Conservation (phyloP, 176 grass and related monocot species). For the Zoysia pacifica region DNA sequence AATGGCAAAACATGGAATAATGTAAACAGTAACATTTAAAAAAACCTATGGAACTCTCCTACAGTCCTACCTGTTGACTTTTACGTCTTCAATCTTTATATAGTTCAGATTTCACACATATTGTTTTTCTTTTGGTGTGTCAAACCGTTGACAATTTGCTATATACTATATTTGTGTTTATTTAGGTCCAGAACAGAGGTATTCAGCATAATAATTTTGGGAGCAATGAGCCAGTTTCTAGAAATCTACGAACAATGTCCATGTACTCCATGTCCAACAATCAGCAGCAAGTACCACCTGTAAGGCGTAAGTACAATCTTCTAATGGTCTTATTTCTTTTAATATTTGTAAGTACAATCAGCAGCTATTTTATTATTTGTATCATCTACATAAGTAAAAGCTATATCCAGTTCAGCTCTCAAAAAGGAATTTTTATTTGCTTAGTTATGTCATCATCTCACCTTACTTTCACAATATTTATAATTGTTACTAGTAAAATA, state of each 20-base stretch:
- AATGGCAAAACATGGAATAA: not conserved
- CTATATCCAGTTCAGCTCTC: not conserved
- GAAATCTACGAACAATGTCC: slow-evolving; percentile 43
- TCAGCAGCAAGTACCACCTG: slow-evolving; percentile 55
- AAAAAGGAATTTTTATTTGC: no score
- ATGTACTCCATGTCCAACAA: slow-evolving; percentile 46
- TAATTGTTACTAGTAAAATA: not conserved
- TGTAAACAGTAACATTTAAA: not conserved
- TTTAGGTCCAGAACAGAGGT: slow-evolving; percentile 58
- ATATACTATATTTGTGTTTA: not conserved
- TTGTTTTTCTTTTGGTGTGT: not conserved
- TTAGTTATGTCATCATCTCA: not conserved
- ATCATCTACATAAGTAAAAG: not conserved
- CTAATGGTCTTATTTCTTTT: slow-evolving; percentile 3
- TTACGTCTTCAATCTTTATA: not conserved
- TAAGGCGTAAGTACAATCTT: slow-evolving; percentile 52
- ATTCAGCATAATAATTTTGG: slow-evolving; percentile 40
- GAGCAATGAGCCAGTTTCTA: slow-evolving; percentile 47
- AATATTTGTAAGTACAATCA: no score
- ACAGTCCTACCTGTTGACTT: no score
- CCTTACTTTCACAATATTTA: not conserved
- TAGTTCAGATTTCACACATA: not conserved
- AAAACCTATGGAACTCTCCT: not conserved
- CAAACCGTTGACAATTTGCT: not conserved
- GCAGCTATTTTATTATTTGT: no score